These are phyloP conservation scores for Neurospora sp. DNA, from an alignment of 495 filamentous ascomycete genomes.

Conservation along the genomic window DNA sequence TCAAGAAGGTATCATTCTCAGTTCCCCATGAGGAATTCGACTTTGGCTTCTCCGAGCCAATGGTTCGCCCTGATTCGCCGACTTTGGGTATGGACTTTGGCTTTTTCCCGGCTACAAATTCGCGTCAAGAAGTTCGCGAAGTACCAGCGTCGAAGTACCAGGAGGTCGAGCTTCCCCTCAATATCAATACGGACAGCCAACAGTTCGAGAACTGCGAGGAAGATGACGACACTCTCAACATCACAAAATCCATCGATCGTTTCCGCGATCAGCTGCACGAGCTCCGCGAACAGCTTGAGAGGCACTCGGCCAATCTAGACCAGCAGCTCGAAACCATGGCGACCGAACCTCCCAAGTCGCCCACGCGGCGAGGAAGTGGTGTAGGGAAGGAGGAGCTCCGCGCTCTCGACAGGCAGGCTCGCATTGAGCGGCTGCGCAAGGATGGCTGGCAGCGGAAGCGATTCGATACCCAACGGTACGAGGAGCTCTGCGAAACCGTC, in stretches of 20 bases:
- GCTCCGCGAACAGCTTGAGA: constrained; percentile 28
- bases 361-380: not conserved
- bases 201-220: constrained; percentile 2
- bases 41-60: constrained; percentile 26
- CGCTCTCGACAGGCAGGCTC: constrained; percentile 22
- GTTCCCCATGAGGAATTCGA: constrained; percentile 25
- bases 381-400: constrained; percentile 18
- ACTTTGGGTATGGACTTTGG: constrained; percentile 34
- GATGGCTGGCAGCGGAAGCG: constrained; percentile 39
- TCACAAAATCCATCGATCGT: constrained; percentile 31
- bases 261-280: constrained; percentile 31
- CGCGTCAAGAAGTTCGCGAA: constrained; percentile 13
- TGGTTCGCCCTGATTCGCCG: constrained; percentile 36
- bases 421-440: constrained; percentile 37
- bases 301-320: constrained; percentile 29
- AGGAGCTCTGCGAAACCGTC: constrained; percentile 36
- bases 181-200: constrained; percentile 9
- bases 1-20: constrained; percentile 45
- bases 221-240: constrained; percentile 23
- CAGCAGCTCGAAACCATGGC: constrained; percentile 16
- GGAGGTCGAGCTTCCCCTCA: constrained; percentile 18
- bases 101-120: constrained; percentile 15
- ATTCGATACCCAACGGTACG: constrained; percentile 38
- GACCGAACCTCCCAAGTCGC: constrained; percentile 2
- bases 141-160: constrained; percentile 12